Base-by-base conservation (phyloP, 2,329 filamentous ascomycete genomes). In the Fusarium papillatum region DNA sequence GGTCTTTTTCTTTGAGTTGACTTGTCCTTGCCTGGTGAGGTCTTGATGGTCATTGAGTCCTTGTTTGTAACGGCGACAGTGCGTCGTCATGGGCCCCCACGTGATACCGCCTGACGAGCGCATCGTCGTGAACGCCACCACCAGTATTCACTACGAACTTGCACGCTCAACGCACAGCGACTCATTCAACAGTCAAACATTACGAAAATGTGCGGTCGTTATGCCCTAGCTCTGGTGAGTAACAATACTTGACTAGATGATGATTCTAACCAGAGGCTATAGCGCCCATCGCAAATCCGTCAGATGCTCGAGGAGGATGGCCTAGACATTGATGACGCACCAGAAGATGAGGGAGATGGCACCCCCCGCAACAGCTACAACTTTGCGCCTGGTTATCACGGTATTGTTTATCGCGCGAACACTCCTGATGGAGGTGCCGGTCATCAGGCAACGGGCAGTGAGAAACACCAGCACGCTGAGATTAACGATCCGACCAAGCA, bases 351-450 rank as follows among this genome's bases (percentile, higher is more conserved):
- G 22, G 90, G 83, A 67, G 89, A 93, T 19, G 82, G 79, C 3
- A 85, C 87, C 1, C 90, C 91, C 1, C 90, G 94, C 43, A 94
- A 95, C 81, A 95, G 91, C 41, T 98, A 97, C 86, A 98, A 98
- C 83, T 97, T 99, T 81, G 95, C 96, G 0, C 97, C 97, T 0
- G 94, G 96, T 0, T 94, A 95, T 73, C 89, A 94, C 80, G 96
- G 97, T 39, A 87, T 97, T 29, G 94, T 98, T 31, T 98, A 98
- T 82, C 92, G 95, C 70, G 95, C 95, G 39, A 91, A 95, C 64
- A 89, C 90, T 8, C 88, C 92, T 16, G 91, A 93, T 70, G 86
- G 86, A 74, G 91, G 91, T n/a, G 88, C 89, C 17, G 88, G 88
- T 1, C 83, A 84, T 19, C 77, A 78, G 36, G 74, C 78, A 13